Conservation (phyloP, 768 basidiomycete genomes). For the Podaxis rugospora region DNA sequence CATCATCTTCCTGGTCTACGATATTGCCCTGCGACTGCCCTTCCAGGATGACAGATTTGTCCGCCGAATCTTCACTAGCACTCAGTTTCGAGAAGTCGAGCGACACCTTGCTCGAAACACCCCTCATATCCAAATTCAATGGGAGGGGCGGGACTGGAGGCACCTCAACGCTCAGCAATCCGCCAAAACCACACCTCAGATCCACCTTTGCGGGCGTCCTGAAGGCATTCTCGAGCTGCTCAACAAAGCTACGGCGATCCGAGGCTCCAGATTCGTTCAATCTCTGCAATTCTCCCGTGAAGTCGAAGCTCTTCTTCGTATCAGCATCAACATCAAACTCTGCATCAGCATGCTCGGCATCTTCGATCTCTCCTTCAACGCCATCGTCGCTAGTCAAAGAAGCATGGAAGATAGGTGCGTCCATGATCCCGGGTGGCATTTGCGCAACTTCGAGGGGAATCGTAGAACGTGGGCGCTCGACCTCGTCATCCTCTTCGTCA, state of each 20-base stretch:
- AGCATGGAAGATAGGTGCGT: conserved; percentile 23
- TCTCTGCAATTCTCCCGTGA: conserved; percentile 71
- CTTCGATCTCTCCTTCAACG: conserved; percentile 28
- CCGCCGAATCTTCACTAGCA: conserved; percentile 9
- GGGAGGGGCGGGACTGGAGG: conserved; percentile 55
- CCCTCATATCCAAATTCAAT: conserved; percentile 7
- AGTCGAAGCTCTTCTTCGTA: conserved; percentile 80
- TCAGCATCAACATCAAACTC: conserved; percentile 47
- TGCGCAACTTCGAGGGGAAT: conserved; percentile 28
- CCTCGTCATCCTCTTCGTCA: neutral
- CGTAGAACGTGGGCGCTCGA: conserved; percentile 4
- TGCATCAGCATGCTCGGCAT: conserved; percentile 22
- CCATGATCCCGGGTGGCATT: neutral
- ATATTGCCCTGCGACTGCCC: conserved; percentile 9
- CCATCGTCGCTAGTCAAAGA: conserved; percentile 26
- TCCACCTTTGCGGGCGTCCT: conserved; percentile 70
- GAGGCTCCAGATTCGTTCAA: conserved; percentile 68
- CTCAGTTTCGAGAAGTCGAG: neutral
- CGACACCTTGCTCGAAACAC: neutral
- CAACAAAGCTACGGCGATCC: conserved; percentile 72
- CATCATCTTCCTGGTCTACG: neutral
- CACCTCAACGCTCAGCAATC: conserved; percentile 32
- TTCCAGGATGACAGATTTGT: conserved; percentile 15
- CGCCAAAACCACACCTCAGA: conserved; percentile 44
- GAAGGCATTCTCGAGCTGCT: conserved; percentile 79